A percentile compares a stretch with the other conserved stretches of the same genome.
These are phyloP conservation scores for Mycena floridula DNA, from an alignment of 768 basidiomycete species.

Conservation along the genomic window DNA sequence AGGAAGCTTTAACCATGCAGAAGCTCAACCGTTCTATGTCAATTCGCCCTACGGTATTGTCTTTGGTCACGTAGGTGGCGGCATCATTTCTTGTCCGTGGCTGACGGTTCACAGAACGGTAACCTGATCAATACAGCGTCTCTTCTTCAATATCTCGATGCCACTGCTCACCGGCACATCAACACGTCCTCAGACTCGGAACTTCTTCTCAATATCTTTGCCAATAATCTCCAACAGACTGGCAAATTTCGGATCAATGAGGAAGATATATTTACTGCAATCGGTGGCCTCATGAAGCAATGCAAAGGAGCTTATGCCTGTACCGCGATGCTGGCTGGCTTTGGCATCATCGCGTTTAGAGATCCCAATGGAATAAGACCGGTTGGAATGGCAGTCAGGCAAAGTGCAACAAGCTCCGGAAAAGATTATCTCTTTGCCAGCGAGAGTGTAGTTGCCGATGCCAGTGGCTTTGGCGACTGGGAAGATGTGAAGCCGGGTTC, in stretches of 20 bases:
- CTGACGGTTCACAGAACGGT: slow-evolving; percentile 64
- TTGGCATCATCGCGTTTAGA: slow-evolving; percentile 95
- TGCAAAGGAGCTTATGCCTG: slow-evolving; percentile 94
- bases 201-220: slow-evolving; percentile 93
- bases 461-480: slow-evolving; percentile 87
- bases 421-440: slow-evolving; percentile 88
- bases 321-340: slow-evolving; percentile 98
- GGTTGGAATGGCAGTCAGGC: slow-evolving; percentile 76
- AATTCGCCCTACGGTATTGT: slow-evolving; percentile 99
- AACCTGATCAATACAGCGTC: slow-evolving; percentile 91
- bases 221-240: slow-evolving; percentile 95
- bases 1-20: slow-evolving; percentile 92
- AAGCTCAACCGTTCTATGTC: slow-evolving; percentile 99
- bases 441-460: slow-evolving; percentile 96
- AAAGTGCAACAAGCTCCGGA: slow-evolving; percentile 39
- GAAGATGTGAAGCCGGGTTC: slow-evolving; percentile 86
- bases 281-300: slow-evolving; percentile 82
- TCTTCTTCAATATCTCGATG: slow-evolving; percentile 91
- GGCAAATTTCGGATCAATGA: slow-evolving; percentile 99
- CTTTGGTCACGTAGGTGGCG: slow-evolving; percentile 82
- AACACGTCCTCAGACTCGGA: slow-evolving; percentile 99
- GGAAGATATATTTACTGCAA: slow-evolving; percentile 96
- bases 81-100: slow-evolving; percentile 1
- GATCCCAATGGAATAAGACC: slow-evolving; percentile 98
- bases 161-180: slow-evolving; percentile 94